Evolutionary conservation across 1,284 basidiomycete species (phyloP).

Genomic region (Pterula multifida): DNA sequence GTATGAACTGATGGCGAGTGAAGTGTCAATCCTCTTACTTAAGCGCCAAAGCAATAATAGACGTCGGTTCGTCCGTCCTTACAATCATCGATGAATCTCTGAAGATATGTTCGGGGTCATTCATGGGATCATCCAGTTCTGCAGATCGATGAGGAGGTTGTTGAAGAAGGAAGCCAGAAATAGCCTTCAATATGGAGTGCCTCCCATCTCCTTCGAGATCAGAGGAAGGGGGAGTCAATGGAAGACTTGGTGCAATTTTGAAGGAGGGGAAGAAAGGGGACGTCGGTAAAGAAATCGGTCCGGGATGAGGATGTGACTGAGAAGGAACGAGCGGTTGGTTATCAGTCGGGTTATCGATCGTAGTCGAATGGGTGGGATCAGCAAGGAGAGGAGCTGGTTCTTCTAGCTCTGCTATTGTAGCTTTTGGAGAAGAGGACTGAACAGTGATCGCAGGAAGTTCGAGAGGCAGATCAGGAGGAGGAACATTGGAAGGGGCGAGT

Average conservation of each 20-base stretch:
- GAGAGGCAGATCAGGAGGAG: not conserved
- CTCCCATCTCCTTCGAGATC: slow-evolving; percentile 55
- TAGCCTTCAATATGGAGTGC: slow-evolving; percentile 73
- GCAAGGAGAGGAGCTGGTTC: not conserved
- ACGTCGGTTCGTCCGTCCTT: slow-evolving; percentile 94
- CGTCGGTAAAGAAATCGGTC: slow-evolving; percentile 31
- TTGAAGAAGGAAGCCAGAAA: slow-evolving; percentile 77
- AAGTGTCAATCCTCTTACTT: no score
- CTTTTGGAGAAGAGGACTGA: not conserved
- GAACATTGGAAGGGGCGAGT: not conserved
- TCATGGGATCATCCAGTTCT: slow-evolving; percentile 53
- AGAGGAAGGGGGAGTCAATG: slow-evolving; percentile 40
- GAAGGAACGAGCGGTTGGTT: not conserved
- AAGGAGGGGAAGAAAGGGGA: slow-evolving; percentile 39
- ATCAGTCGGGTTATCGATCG: not conserved
- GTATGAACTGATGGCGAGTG: not conserved
- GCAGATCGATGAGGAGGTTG: slow-evolving; percentile 35
- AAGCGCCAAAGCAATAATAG: slow-evolving; percentile 92
- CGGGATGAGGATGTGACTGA: slow-evolving; percentile 15
- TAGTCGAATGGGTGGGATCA: not conserved
- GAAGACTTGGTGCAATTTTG: slow-evolving; percentile 25
- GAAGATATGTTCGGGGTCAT: slow-evolving; percentile 86
- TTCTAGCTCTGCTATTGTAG: not conserved
- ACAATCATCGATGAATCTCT: slow-evolving; percentile 93
- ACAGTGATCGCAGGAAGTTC: not conserved